Base-by-base conservation (phyloP, 176 grass and related monocot species). In the Zizania latifolia region DNA sequence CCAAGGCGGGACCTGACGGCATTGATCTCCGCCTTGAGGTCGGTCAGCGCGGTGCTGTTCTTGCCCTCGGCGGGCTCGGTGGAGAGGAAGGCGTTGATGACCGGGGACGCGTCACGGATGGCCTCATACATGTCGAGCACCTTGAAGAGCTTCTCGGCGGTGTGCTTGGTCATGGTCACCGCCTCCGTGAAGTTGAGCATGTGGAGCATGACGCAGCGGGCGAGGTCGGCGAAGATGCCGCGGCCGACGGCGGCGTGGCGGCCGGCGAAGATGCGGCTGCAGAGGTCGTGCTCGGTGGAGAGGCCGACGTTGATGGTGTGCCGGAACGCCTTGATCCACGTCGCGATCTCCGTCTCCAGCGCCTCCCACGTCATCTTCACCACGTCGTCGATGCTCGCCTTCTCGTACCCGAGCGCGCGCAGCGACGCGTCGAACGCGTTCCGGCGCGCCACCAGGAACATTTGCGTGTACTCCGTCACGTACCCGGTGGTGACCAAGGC, bases 111-210 rank as follows among this genome's bases (percentile, higher is more conserved):
- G 68, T 94, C 92, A 7, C 86, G 83, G 46, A 94, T 60, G 14
- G 89, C 76, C 84, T 99, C 92, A 50, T 92, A 99, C 82, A 94
- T 92, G 62, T 99, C 92, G 15, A 99, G 89, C 64, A 99, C 87
- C 68, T 90, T 94, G 86, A 94, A 94, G 11, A 99, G 86, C 82
- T 90, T 94, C 77, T 95, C 96, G 0, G 85, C 82, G 0, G 87
- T 83, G 69, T 82, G 85, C 44, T 79, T 90, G 5, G 92, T 90
- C 87, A 82, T 82, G 38, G 63, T 65, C 66, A 99, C 81, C 9
- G 87, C 96, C 69, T 99, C 86, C 1, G 84, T 82, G 84, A 99
- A 99, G 48, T 80, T 92, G 72, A 99, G 86, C 68, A 99, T 84
- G 76, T 74, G 76, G 39, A 94, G 72, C 78, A 89, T 82, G 24